Evolutionary conservation across 202 grass and related monocot genomes (phyloP).

Genomic region (Carex arenaria): DNA sequence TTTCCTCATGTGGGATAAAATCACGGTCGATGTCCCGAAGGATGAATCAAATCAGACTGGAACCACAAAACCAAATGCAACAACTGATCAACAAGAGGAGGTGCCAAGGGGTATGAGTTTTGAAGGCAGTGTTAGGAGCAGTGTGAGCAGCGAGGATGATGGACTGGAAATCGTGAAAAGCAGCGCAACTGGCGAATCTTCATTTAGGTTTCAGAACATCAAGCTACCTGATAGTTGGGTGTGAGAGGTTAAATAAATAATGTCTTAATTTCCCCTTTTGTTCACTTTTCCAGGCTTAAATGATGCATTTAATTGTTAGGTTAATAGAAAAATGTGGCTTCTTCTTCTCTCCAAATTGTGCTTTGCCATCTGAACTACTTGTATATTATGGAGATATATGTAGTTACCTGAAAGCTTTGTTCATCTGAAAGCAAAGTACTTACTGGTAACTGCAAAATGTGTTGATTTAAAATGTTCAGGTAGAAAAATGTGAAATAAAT

Average conservation of each 20-base stretch:
- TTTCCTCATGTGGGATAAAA: constrained; percentile 70
- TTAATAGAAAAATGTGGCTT: not conserved
- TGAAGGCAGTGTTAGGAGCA: constrained; percentile 9
- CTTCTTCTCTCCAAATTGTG: not conserved
- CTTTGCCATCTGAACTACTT: not conserved
- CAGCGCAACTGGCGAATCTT: constrained; percentile 37
- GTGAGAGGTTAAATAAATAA: constrained; percentile 35
- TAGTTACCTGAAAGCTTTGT: not conserved
- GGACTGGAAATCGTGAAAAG: not conserved
- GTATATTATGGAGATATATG: not conserved
- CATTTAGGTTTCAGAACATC: constrained; percentile 72
- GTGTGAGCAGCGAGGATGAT: constrained; percentile 16
- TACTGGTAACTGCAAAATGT: not conserved
- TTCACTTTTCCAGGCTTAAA: not conserved
- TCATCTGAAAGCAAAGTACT: not conserved
- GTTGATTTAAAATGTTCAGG: not conserved
- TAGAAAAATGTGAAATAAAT: not conserved
- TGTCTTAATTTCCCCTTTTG: not conserved
- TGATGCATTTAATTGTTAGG: not conserved
- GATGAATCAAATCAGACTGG: constrained; percentile 3
- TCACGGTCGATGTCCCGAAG: not conserved
- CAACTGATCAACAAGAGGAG: constrained; percentile 12
- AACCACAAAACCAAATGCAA: not conserved
- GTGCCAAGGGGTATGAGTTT: constrained; percentile 19
- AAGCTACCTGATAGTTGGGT: constrained; percentile 64